These are phyloP conservation scores for Lotmaria passim DNA, from an alignment of 208 protist genomes.

Conservation along the genomic window DNA sequence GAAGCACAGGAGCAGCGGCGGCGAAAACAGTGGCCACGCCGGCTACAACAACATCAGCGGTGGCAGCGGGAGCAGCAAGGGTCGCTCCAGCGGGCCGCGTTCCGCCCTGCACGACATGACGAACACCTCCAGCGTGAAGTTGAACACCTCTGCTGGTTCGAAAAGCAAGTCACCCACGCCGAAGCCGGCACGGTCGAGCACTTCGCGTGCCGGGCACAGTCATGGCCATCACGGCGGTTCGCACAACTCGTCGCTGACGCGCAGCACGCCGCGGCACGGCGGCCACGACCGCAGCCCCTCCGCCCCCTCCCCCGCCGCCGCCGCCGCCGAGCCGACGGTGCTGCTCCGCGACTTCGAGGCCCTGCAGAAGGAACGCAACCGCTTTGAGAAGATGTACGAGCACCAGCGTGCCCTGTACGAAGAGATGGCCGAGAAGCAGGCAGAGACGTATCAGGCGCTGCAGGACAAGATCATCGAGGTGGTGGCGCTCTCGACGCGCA, in stretches of 20 bases:
- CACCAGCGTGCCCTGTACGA: conserved; percentile 87
- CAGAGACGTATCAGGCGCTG: conserved; percentile 68
- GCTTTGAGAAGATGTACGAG: conserved; percentile 89
- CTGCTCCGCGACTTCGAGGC: conserved; percentile 58
- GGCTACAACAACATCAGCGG: neutral
- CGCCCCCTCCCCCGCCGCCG: too few species aligned
- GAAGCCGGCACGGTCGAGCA: conserved; percentile 36
- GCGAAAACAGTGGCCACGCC: neutral
- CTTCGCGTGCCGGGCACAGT: neutral
- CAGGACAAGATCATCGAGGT: conserved; percentile 91
- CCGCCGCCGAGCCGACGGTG: conserved; percentile 52
- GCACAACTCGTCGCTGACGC: conserved; percentile 28
- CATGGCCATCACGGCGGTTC: conserved; percentile 18
- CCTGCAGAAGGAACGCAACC: conserved; percentile 76
- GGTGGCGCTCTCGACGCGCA: conserved; percentile 83
- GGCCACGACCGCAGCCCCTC: conserved; percentile 19
- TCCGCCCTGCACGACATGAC: conserved; percentile 51
- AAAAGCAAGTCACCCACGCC: conserved; percentile 58
- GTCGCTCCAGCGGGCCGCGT: conserved; percentile 12
- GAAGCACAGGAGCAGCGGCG: conserved; percentile 7
- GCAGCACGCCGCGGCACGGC: conserved; percentile 27
- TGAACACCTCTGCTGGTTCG: conserved; percentile 33
- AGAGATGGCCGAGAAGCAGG: conserved; percentile 80
- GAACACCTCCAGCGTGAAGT: conserved; percentile 29
- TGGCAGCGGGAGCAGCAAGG: conserved; percentile 17